Evolutionary conservation across 2,329 filamentous ascomycete genomes (phyloP), one percentile per base, ranked within the genome.

Genomic region (Phaeosphaeriaceae sp.): DNA sequence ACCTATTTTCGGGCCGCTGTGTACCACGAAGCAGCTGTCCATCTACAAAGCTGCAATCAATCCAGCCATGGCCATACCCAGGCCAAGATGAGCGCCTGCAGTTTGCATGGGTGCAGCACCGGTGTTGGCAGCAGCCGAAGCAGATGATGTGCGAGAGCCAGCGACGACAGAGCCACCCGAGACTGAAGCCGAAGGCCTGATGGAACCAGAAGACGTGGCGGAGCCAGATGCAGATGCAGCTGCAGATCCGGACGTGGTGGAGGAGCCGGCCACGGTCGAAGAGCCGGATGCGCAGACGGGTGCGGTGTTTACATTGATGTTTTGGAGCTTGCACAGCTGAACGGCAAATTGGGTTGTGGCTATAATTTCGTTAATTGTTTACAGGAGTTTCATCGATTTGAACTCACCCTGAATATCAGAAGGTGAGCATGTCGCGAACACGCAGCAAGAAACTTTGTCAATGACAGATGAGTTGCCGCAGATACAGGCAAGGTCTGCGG

Each of bases 401-500:
- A 15, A 31, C 52, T 25, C 48, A 66, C 65, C 51, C 2, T 53
- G 5, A 15, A 66, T 63, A 40, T 69, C 40, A 73, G 80, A 61
- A 58, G 81, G n/a, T 75, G 49, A 51, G 67, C 80, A 82, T 7
- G 66, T 57, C 10, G 68, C 64, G 54, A 76, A 72, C 33, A 81
- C 78, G 60, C 80, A 82, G 74, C 80, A 82, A n/a, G 77, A 73
- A n/a, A 82, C 70, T 17, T 62, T 66, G 45, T 65, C 58, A 54
- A 82, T 76, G 27, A 77, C 69, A 7, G 63, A 60, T 1, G 58
- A 60, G 69, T 78, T 80, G 21, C 63, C 65, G 70, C 80, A 82
- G 59, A 82, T 81, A 67, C 80, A 82, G 42, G 69, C 70, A 55
- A 81, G 72, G 48, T 81, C 77, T 53, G 80, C 58, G 6, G 67